phyloP scores from a whole-genome alignment of 805 yeast species.

The Limtongia smithiae region DNA sequence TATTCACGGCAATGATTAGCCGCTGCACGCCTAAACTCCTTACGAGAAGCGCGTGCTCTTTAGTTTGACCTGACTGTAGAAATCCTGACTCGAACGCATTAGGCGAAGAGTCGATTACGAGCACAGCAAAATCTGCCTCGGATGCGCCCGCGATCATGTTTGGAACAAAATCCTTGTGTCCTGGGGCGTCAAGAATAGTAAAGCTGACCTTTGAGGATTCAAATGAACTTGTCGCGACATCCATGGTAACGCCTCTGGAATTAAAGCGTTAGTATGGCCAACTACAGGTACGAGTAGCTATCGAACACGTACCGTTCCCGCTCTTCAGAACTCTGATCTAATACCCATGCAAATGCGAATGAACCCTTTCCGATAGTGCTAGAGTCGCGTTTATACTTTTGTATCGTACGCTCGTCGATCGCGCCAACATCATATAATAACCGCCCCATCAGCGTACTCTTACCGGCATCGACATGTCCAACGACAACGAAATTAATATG shows the following conservation, averaged over 20 bases:
- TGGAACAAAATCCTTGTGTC: constrained; percentile 78
- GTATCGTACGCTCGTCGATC: constrained; percentile 60
- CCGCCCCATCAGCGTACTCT: constrained; percentile 75
- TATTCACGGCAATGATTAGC: constrained; percentile 63
- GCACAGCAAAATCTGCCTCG: constrained; percentile 55
- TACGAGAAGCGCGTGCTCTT: constrained; percentile 70
- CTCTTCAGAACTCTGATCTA: constrained; percentile 79
- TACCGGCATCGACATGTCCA: constrained; percentile 82
- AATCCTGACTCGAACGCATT: constrained; percentile 74
- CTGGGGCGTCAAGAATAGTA: constrained; percentile 81
- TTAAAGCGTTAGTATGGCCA: background rate
- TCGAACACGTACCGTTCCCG: constrained; percentile 39
- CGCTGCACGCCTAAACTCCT: constrained; percentile 61
- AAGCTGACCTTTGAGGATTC: constrained; percentile 54
- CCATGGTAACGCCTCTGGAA: constrained; percentile 72
- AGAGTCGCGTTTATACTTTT: constrained; percentile 61
- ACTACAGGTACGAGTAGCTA: background rate
- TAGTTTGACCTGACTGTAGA: constrained; percentile 66
- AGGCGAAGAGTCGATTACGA: constrained; percentile 62
- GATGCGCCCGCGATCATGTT: constrained; percentile 77
- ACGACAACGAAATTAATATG: constrained; percentile 70
- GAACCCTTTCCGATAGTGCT: constrained; percentile 69
- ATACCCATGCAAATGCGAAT: constrained; percentile 79
- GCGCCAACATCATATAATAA: constrained; percentile 63
- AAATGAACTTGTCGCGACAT: constrained; percentile 64